phyloP scores from a whole-genome alignment of 768 basidiomycete genomes.

The Macrocybe gigantea region DNA sequence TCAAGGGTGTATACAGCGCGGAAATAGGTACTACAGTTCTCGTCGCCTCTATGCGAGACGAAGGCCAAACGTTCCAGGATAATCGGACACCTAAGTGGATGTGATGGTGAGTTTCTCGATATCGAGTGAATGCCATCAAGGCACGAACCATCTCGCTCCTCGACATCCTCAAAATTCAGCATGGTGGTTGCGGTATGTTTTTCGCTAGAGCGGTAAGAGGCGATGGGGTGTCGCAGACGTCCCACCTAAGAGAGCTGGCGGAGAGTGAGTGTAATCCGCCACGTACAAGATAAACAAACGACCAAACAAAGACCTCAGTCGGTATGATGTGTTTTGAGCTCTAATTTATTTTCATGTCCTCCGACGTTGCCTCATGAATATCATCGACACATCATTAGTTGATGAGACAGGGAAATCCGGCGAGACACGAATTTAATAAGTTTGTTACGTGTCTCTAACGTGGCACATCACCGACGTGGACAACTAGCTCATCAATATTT shows the following conservation, averaged over 20 bases:
- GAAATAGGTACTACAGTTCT: constrained; percentile 97
- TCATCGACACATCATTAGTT: too few relatives aligned
- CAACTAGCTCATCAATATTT: too few relatives aligned
- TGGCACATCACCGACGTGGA: too few relatives aligned
- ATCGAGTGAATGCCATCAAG: not conserved
- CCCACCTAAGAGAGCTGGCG: constrained; percentile 18
- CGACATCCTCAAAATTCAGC: constrained; percentile 93
- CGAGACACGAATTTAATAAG: too few relatives aligned
- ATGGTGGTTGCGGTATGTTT: constrained; percentile 28
- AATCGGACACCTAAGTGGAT: constrained; percentile 71
- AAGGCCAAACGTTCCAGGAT: constrained; percentile 99
- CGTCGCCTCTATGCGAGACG: constrained; percentile 96
- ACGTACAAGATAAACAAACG: constrained; percentile 27
- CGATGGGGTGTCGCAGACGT: constrained; percentile 30
- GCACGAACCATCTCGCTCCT: constrained; percentile 86
- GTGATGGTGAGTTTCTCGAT: not conserved
- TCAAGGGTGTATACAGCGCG: constrained; percentile 95
- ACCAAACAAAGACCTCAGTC: constrained; percentile 21
- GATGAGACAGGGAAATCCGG: too few relatives aligned
- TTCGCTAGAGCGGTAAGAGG: constrained; percentile 19
- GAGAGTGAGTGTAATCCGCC: constrained; percentile 20
- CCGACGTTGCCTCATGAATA: too few relatives aligned
- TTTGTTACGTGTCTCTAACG: too few relatives aligned
- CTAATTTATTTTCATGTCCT: too few relatives aligned
- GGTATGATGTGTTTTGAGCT: too few relatives aligned